Evolutionary conservation across 257 asterid species (phyloP), one percentile per base, ranked within the genome.

Genomic region (Solanum sitiens): DNA sequence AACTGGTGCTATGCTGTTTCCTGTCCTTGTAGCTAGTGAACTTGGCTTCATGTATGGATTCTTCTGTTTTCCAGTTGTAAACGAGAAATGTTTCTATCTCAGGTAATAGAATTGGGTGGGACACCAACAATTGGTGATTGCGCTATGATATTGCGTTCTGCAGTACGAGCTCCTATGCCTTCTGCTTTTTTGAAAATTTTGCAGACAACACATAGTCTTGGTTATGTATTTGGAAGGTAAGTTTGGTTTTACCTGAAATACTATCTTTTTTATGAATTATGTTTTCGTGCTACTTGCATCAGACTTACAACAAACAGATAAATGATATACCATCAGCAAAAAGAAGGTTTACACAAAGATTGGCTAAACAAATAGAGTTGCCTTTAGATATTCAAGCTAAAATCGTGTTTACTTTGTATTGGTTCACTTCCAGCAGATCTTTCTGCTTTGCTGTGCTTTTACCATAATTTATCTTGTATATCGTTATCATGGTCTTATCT

Each of bases 101-200:
- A 97, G 99, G 99, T 97, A n/a, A 95, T 95, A 25, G 97, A 94
- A 92, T 90, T 97, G 92, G 98, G 98, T 63, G 99, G 98, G 88
- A 95, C 91, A 74, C 99, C 98, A 87, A 97, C 98, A 27, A 91
- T 95, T 59, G 99, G 98, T 67, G 99, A 97, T 92, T 97, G 98
- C 50, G 99, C 98, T n/a, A 89, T 93, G 93, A 89, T 97, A 87
- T 94, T 97, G 91, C 95, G 98, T 85, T 98, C 99, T 89, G 98
- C 99, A 59, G 92, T 95, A 90, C 94, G 98, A 92, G 98, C 98
- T 91, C 98, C 99, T 83, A 73, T 93, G 93, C 99, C 99, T 83
- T 94, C 98, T 42, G 97, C 95, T 75, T 95, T 97, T 94, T 92
- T 95, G 91, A 96, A 92, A 87, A 97, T 97, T 90, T 90, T 97